Base-by-base conservation (phyloP, 139 green algal genomes). In the Eudorina sp. region DNA sequence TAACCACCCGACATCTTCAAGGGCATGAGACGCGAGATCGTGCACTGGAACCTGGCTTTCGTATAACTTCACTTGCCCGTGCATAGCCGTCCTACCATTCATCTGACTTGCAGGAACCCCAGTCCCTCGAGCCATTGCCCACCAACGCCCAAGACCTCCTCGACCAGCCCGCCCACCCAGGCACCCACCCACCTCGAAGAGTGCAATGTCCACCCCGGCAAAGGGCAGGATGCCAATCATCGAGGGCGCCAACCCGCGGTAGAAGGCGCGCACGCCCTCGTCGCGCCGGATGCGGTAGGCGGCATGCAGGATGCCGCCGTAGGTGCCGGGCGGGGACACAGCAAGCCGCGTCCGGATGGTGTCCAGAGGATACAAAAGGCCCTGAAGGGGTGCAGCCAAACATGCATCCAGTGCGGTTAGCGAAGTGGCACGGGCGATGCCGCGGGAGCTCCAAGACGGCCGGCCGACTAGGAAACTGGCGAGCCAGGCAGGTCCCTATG, bases 161-260 rank as follows among this genome's bases (percentile, higher is more conserved):
- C 55, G 19, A n/a, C n/a, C n/a, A n/a, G n/a, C n/a, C n/a, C n/a
- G n/a, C 70, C 11, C 31, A 6, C 51, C 51, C 21, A 29, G 14
- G 36, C 53, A 23, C 38, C 11, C 13, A 9, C 78, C 41, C 64
- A 87, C 89, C 94, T 98, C 96, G 91, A 98, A 98, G 43, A 94
- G 87, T 8, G 94, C 93, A 55, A 98, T 98, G 93, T 98, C 96
- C 11, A 97, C 94, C 0, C 96, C 96, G 27, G 96, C 96, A 76
- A 98, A 99, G 6, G 96, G 96, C 76, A 99, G 86, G 85, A 99
- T 98, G 62, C 96, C 96, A 16, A 96, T 92, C 94, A 96, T 96
- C 31, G 94, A 96, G 14, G 96, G 96, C 34, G 88, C 66, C 4
- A 98, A 43, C 53, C 96, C 96, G 41, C 95, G 88, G 93, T 98